These are phyloP conservation scores for Arthrobotrys conoides DNA, from an alignment of 2,329 filamentous ascomycete species.

Conservation along the genomic window DNA sequence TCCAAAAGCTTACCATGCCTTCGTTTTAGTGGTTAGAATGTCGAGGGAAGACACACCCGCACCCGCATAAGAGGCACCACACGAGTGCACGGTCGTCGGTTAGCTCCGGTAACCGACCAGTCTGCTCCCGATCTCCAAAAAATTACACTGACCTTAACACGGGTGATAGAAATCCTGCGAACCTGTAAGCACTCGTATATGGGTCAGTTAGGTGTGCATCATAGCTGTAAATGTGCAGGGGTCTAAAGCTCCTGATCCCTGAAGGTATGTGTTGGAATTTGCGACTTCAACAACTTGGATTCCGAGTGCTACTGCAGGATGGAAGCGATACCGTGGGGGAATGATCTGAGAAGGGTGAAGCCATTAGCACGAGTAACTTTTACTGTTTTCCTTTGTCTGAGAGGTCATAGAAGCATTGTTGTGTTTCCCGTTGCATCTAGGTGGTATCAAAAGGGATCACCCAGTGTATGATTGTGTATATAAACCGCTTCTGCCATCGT, in stretches of 20 bases:
- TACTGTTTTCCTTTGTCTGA: neutral
- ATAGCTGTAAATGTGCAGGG: neutral
- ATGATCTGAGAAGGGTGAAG: neutral
- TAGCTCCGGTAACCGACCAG: too few species aligned
- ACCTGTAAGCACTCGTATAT: neutral
- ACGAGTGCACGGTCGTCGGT: neutral
- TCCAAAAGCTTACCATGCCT: neutral
- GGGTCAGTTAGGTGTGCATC: neutral
- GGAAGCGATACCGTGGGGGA: neutral
- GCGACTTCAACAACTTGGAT: neutral
- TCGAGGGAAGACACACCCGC: too few species aligned
- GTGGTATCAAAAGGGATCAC: neutral
- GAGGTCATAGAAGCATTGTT: neutral
- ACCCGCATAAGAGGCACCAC: neutral
- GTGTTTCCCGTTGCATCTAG: neutral
- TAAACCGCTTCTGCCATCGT: neutral
- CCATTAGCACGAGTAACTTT: neutral
- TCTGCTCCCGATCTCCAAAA: neutral
- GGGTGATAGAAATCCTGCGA: too few species aligned
- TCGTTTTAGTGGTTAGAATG: neutral
- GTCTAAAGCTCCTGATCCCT: neutral
- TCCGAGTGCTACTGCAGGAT: neutral
- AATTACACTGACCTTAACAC: neutral
- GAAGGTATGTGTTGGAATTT: constrained; percentile 7
- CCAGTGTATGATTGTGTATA: neutral